Conservation (phyloP, 306 rosid genomes). For the Vigna angularis region DNA sequence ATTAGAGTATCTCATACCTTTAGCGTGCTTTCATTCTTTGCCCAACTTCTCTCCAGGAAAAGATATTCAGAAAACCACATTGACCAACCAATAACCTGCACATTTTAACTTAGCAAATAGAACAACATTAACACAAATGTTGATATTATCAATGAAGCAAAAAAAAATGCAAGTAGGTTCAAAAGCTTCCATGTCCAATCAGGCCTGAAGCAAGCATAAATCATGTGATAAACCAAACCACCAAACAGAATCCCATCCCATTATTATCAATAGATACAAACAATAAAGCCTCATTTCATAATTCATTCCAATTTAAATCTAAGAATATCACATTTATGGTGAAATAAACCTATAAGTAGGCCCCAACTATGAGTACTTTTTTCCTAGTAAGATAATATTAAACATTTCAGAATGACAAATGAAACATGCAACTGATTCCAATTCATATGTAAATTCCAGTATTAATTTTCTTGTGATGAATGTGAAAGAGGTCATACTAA, state of each 20-base stretch:
- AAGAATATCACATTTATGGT: slow-evolving; percentile 12
- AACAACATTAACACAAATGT: slow-evolving; percentile 23
- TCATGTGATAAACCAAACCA: slow-evolving; percentile 25
- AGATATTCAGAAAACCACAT: slow-evolving; percentile 99
- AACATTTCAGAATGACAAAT: slow-evolving; percentile 1
- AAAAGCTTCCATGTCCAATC: slow-evolving; percentile 9
- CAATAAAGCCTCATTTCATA: not conserved
- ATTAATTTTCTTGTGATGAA: slow-evolving; percentile 22
- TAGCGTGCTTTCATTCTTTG: slow-evolving; percentile 86
- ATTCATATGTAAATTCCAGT: not conserved
- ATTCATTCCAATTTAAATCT: slow-evolving; percentile 12
- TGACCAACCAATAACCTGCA: slow-evolving; percentile 98
- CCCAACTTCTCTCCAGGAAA: slow-evolving; percentile 96
- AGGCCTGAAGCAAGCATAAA: slow-evolving; percentile 1
- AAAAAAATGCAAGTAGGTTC: not conserved
- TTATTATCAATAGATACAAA: slow-evolving; percentile 1
- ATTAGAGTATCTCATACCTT: too few species aligned
- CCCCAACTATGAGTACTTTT: not conserved
- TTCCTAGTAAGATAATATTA: not conserved
- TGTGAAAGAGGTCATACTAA: slow-evolving; percentile 31
- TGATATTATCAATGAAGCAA: not conserved
- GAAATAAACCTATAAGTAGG: not conserved
- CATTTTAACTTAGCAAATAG: slow-evolving; percentile 16
- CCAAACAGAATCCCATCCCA: slow-evolving; percentile 21
- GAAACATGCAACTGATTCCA: slow-evolving; percentile 4